Evolutionary conservation across 352 stramenopile species (phyloP), one percentile per base, ranked within the genome.

Genomic region (Pythium guiyangense): DNA sequence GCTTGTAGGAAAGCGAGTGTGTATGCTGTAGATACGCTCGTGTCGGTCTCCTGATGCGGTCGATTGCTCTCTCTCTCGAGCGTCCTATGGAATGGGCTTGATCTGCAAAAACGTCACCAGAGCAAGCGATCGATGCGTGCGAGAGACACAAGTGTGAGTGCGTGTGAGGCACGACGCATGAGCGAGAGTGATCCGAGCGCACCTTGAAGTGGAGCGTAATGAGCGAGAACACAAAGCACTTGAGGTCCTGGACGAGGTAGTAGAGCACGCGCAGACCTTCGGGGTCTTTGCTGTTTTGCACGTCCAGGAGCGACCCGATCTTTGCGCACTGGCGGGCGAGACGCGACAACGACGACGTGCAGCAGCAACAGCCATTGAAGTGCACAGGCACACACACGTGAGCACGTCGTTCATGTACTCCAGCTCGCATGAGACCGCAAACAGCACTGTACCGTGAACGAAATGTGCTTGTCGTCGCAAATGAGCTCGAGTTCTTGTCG

Each of bases 161-260:
- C 8, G 15, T 22, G 39, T 10, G 15, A 20, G 18, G 14, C 37
- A 43, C 37, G 37, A 14, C 1, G 0, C n/a, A 61, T 6, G 8
- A 18, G 12, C n/a, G 48, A 22, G 47, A 42, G 47, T 66, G 31
- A 58, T 52, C 39, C 60, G 9, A 25, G 18, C 54, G 49, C 60
- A 93, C 85, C 81, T 94, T 99, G 74, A 99, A 99, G 79, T 99
- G 96, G 31, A 98, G 69, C 17, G 82, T 94, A 65, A 99, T 98
- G 49, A 99, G 83, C 39, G 88, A 98, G 58, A 99, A 97, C 17
- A 98, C 88, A 26, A 99, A 69, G 63, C 92, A 98, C 67, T 98
- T 98, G 49, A 99, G 76, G 70, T 99, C 96, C 71, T 99, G 95
- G 26, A 97, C 90, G 31, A 99, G 76, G 73, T 98, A 99, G 74